Conservation (phyloP, 345 rosid genomes). For the Citrus glauca region DNA sequence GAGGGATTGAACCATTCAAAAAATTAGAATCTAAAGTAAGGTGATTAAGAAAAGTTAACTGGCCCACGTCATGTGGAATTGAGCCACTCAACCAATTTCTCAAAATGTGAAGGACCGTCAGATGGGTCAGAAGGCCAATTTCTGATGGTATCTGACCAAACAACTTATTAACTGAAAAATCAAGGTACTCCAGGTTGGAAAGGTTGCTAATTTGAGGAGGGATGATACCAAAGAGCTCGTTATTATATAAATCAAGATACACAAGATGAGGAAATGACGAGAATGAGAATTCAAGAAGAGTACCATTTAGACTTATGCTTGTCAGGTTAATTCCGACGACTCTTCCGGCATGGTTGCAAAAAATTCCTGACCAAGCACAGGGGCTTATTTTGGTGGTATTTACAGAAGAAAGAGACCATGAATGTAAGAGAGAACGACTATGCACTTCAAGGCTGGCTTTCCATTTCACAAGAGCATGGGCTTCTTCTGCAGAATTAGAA, state of each 20-base stretch:
- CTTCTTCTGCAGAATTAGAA: too few relatives aligned
- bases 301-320: background rate
- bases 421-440: background rate
- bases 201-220: background rate
- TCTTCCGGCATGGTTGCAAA: background rate
- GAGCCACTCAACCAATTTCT: too few relatives aligned
- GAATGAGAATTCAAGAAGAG: background rate
- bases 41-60: too few relatives aligned
- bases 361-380: background rate
- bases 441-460: too few relatives aligned
- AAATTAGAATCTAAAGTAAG: too few relatives aligned
- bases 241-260: background rate
- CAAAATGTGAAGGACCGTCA: too few relatives aligned
- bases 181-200: background rate
- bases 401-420: background rate
- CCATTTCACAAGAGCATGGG: too few relatives aligned
- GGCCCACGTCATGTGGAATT: too few relatives aligned
- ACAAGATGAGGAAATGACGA: background rate
- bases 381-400: background rate
- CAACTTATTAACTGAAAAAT: background rate
- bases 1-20: too few relatives aligned
- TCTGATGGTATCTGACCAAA: background rate
- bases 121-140: too few relatives aligned
- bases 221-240: background rate
- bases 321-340: background rate